Base-by-base conservation (phyloP, 75 land plant species). In the Chamaecyparis obtusa region DNA sequence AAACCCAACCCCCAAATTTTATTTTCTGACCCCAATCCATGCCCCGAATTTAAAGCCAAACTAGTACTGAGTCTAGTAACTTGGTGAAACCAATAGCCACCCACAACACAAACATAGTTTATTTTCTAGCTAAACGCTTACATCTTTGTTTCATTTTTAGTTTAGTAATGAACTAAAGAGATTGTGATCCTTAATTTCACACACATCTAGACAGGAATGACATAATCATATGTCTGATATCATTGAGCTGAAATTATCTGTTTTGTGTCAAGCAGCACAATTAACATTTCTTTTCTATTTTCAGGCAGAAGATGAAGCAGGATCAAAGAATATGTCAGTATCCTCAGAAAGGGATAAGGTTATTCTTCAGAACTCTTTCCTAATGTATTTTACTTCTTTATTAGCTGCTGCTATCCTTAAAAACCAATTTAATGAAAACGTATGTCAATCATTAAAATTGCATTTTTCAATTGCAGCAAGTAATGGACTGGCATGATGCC, bases 401-500 rank as follows among this genome's bases (percentile, higher is more conserved):
- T 2, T 8, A 32, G 19, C 89, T 44, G 6, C 21, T 54, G 46
- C 35, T 82, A 5, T 57, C 46, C 24, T 24, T 86, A 17, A 77
- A 21, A 51, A 33, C 83, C 14, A 36, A 21, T 56, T 30, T 33
- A 33, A 80, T 81, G 3, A 14, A 35, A 57, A 30, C 30, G n/a
- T 77, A 81, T 81, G 21, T 81, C 44, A 9, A 81, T 64, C 27
- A 81, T 81, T 79, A 79, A 1, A 35, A 79, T 7, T 19, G 10
- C 43, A 5, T 79, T 46, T 81, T 81, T 44, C 49, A 51, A 30
- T 85, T 48, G 67, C 30, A 14, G 41, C 82, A 88, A 89, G 16
- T 87, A 27, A 84, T 64, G 33, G 82, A 85, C 16, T 86, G 91
- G 91, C 89, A 90, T 72, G 86, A 90, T 76, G 88, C 88, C 32